phyloP scores from a whole-genome alignment of 306 rosid genomes.

The Begonia peltatifolia region DNA sequence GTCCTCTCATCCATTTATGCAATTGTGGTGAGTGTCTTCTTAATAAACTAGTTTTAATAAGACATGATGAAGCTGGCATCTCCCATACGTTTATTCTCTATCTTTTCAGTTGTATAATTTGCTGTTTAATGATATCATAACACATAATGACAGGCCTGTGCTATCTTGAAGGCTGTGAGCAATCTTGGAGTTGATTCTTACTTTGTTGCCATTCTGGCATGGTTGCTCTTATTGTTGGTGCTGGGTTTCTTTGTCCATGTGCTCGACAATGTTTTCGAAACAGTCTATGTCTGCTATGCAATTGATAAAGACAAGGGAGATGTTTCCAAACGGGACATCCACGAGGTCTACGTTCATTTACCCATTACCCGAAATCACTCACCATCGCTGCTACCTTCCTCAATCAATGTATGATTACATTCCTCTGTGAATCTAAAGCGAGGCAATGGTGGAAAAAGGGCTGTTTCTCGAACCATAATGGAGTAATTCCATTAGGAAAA shows the following conservation, averaged over 20 bases:
- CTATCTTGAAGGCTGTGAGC: conserved; percentile 42
- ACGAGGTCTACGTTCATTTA: conserved; percentile 75
- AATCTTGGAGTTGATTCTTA: conserved; percentile 47
- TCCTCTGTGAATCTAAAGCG: no score
- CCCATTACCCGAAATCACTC: conserved; percentile 87
- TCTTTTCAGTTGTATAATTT: no score
- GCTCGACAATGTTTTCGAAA: conserved; percentile 64
- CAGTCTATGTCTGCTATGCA: conserved; percentile 77
- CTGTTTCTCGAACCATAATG: no score
- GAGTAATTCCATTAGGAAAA: no score
- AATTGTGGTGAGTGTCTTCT: conserved; percentile 44
- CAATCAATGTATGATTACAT: no score
- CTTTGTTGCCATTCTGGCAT: conserved; percentile 63
- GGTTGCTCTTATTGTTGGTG: conserved; percentile 61
- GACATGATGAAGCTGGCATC: no score
- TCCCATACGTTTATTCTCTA: no score
- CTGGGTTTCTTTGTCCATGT: conserved; percentile 58
- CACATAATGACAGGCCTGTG: conserved; percentile 53
- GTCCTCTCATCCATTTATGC: conserved; percentile 78
- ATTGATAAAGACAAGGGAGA: conserved; percentile 83
- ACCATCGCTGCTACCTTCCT: conserved; percentile 20
- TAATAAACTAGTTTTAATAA: no score
- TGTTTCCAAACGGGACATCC: conserved; percentile 80
- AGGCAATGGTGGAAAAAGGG: no score
- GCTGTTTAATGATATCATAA: no score